These are phyloP conservation scores for Vitellaria paradoxa DNA, from an alignment of 179 eudicot genomes.

Conservation along the genomic window DNA sequence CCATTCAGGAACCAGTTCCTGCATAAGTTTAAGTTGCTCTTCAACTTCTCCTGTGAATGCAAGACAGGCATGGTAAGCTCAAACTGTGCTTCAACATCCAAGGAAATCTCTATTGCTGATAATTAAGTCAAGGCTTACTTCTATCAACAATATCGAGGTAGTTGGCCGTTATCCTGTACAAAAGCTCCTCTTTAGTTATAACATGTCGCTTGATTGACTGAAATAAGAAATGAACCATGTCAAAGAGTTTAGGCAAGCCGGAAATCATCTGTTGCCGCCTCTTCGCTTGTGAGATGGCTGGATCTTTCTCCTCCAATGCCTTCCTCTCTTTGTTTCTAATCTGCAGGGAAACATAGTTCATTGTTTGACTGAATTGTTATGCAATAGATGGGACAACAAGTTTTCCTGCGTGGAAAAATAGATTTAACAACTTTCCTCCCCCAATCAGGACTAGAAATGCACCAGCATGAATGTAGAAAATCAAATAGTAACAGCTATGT, in stretches of 20 bases:
- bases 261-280: slow-evolving; percentile 58
- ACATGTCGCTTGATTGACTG: slow-evolving; percentile 69
- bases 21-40: slow-evolving; percentile 64
- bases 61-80: slow-evolving; percentile 9
- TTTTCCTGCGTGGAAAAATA: neutral
- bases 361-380: neutral
- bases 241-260: slow-evolving; percentile 68
- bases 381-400: neutral
- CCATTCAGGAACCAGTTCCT: slow-evolving; percentile 77
- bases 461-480: neutral
- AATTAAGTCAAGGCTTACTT: slow-evolving; percentile 45
- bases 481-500: neutral
- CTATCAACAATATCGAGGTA: slow-evolving; percentile 55
- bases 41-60: slow-evolving; percentile 66
- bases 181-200: slow-evolving; percentile 73
- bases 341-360: slow-evolving; percentile 35
- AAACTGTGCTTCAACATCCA: neutral
- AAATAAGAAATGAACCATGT: slow-evolving; percentile 58
- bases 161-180: slow-evolving; percentile 52
- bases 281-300: slow-evolving; percentile 63
- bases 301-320: slow-evolving; percentile 55
- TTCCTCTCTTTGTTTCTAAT: slow-evolving; percentile 64
- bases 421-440: neutral
- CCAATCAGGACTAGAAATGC: neutral
- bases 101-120: neutral